These are phyloP conservation scores for Rhizopus microsporus DNA, from an alignment of 371 early-diverging fungal species.

Conservation along the genomic window DNA sequence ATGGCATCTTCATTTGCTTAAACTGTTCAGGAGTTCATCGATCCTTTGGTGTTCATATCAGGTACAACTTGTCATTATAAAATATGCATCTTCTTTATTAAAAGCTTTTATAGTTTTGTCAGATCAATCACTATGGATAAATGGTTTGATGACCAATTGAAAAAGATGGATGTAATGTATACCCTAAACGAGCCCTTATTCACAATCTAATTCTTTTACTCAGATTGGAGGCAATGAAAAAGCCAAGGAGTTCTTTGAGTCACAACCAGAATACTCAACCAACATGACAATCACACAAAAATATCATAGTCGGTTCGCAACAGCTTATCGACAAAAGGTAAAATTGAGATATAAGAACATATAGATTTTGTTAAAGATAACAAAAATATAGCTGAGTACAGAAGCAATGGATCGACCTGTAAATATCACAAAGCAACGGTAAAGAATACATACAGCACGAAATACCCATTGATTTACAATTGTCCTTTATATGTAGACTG, in stretches of 20 bases:
- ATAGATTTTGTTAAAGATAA: background rate
- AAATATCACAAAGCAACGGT: background rate
- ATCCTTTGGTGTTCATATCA: slow-evolving; percentile 93
- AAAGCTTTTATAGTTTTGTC: slow-evolving; percentile 73
- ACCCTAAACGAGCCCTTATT: background rate
- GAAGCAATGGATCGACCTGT: slow-evolving; percentile 69
- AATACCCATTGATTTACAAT: too few species aligned
- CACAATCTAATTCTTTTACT: background rate
- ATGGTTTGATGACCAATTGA: slow-evolving; percentile 94
- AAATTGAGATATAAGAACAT: background rate
- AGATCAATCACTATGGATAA: slow-evolving; percentile 98
- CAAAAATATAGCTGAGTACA: slow-evolving; percentile 57
- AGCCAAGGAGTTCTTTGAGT: slow-evolving; percentile 84
- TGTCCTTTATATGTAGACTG: too few species aligned
- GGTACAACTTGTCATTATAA: slow-evolving; percentile 35
- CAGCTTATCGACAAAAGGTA: slow-evolving; percentile 89
- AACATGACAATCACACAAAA: slow-evolving; percentile 83
- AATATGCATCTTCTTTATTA: background rate
- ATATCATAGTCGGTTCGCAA: slow-evolving; percentile 86
- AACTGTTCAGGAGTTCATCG: slow-evolving; percentile 95
- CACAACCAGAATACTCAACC: slow-evolving; percentile 80
- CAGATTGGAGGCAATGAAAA: slow-evolving; percentile 92
- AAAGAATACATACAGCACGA: slow-evolving; percentile 4
- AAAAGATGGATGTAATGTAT: slow-evolving; percentile 79
- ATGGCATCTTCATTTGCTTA: slow-evolving; percentile 97